Percentiles rank a stretch among this genome's conserved stretches.
These are phyloP conservation scores for Glycyrrhiza uralensis DNA, from an alignment of 306 rosid species.

Conservation along the genomic window DNA sequence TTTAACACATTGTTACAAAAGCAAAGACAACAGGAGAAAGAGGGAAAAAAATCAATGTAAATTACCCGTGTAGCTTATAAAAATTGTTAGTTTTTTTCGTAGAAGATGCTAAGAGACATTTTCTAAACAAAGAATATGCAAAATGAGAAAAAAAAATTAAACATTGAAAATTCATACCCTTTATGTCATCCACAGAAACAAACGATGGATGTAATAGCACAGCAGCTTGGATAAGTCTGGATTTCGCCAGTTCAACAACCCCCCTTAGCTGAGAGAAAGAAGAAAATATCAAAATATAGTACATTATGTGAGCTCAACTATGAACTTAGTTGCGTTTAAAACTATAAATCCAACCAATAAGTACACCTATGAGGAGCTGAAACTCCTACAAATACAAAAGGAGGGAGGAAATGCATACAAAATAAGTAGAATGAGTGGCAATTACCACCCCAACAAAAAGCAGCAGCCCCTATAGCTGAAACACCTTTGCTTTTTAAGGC, in stretches of 20 bases:
- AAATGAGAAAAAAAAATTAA: neutral
- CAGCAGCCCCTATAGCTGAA: conserved; percentile 64
- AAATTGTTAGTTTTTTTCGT: neutral
- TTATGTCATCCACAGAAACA: conserved; percentile 60
- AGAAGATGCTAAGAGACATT: neutral
- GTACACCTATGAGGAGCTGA: neutral
- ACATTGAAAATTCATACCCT: conserved; percentile 41
- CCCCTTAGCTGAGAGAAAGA: conserved; percentile 59
- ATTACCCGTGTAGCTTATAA: neutral
- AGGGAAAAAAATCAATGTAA: neutral
- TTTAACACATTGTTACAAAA: neutral
- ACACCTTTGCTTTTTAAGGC: conserved; percentile 60
- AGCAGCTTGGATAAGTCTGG: conserved; percentile 47
- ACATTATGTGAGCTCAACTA: neutral
- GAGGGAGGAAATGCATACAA: neutral
- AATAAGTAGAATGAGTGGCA: conserved; percentile 7
- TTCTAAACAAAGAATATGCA: neutral
- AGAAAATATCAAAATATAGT: neutral
- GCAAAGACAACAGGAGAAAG: neutral
- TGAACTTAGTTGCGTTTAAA: neutral
- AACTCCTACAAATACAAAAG: neutral
- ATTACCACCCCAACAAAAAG: conserved; percentile 91
- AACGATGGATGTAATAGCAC: conserved; percentile 71
- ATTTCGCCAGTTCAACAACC: conserved; percentile 59
- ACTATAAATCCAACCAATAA: neutral